Evolutionary conservation across 129 eudicot species (phyloP), one percentile per base, ranked within the genome.

Genomic region (Flaveria brownii): DNA sequence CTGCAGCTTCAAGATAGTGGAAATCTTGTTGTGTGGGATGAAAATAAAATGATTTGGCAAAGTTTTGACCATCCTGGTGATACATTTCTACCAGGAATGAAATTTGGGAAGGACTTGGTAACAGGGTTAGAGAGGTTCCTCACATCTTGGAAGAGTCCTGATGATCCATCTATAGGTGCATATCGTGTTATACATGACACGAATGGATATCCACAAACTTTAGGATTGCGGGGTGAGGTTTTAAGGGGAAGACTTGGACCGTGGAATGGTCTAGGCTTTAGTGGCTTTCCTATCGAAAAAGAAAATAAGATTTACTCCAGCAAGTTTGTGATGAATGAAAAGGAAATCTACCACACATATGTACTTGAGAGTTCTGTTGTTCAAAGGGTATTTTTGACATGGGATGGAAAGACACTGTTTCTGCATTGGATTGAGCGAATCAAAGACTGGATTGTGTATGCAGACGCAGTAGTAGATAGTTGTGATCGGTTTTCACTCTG

Each of bases 101-200:
- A 72, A 62, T 26, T 80, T 0, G 86, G 82, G 5, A 73, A 70
- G 63, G 73, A 72, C 30, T 74, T 82, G 28, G 60, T 43, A 9
- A 87, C 84, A 0, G 86, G 84, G 0, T 9, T 30, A n/a, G 74
- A 81, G 39, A 68, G 47, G 8, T 79, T 54, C 68, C 14, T 84
- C 0, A 47, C 84, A 1, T 82, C 96, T 1, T 90, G 91, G 91
- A 86, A 76, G 77, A 88, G 82, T 57, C 18, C 16, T 9, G 88
- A 84, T 28, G 91, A 90, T 87, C 96, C 96, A 0, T 75, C 91
- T 7, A 45, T 63, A 0, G 92, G 96, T 5, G 77, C 20, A 5
- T 84, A 36, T 61, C 57, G 64, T 0, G 3, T 6, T 55, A 76
- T 59, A 16, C 2, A 54, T 2, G 88, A 83, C 61, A 57, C 69